Percentiles rank a stretch among this genome's conserved stretches.
Conservation (phyloP, 2,329 filamentous ascomycete species). For the Aspergillus sp. region DNA sequence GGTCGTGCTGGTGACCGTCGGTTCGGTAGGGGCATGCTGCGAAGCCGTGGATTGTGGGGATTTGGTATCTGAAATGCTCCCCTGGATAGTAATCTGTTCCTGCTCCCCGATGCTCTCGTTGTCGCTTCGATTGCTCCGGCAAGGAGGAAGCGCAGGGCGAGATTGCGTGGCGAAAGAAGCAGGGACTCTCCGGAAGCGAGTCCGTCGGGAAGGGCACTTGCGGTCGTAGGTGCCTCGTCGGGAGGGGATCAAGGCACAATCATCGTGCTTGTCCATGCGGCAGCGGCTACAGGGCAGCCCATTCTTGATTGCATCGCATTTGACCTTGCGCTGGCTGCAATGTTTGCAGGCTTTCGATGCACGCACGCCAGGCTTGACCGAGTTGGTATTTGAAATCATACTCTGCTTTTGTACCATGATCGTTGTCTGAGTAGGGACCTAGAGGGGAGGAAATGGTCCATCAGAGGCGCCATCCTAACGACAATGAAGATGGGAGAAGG, state of each 20-base stretch:
- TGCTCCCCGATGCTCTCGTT: no score
- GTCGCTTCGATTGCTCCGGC: background rate
- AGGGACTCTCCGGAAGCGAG: background rate
- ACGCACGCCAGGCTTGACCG: background rate
- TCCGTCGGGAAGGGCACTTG: background rate
- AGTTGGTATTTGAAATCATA: background rate
- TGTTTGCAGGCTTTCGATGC: constrained; percentile 2
- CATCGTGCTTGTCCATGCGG: background rate
- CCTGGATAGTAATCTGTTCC: no score
- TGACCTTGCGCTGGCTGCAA: constrained; percentile 1
- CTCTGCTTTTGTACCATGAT: no score
- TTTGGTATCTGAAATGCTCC: no score
- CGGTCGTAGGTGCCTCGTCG: constrained; percentile 2
- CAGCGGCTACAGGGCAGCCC: constrained; percentile 1
- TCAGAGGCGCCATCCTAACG: no score
- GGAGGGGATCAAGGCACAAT: background rate
- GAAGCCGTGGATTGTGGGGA: no score
- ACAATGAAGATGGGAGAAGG: no score
- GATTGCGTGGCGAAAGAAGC: background rate
- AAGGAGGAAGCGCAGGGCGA: background rate
- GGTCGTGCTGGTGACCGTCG: background rate
- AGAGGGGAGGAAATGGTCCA: no score
- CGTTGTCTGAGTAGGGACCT: no score
- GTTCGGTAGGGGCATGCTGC: background rate
- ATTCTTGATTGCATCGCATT: constrained; percentile 1